Conservation (phyloP, 208 protist genomes). For the Trypanosoma conorhini region DNA sequence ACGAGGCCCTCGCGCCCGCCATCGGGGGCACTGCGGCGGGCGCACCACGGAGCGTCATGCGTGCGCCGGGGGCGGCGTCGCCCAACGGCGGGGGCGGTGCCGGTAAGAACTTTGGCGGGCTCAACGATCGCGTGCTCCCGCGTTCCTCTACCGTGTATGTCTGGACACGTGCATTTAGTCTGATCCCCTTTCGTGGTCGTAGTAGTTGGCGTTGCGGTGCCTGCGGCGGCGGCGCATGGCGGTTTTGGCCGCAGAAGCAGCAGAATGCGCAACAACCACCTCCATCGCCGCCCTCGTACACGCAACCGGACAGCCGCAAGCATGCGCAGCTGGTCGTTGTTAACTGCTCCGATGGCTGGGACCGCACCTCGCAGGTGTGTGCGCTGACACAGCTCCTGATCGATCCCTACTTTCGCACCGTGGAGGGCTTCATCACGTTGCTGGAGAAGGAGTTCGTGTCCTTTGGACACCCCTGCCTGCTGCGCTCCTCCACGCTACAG, state of each 20-base stretch:
- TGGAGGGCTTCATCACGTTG: conserved; percentile 92
- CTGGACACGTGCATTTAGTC: conserved; percentile 26
- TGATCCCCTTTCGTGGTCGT: conserved; percentile 2
- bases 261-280: not conserved
- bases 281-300: conserved; percentile 18
- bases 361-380: conserved; percentile 92
- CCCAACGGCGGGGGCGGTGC: not conserved
- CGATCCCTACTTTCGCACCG: conserved; percentile 96
- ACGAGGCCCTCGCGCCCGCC: conserved; percentile 44
- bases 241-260: not conserved
- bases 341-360: conserved; percentile 96
- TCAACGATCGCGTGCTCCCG: not conserved
- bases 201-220: not conserved
- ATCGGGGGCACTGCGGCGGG: conserved; percentile 17
- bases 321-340: conserved; percentile 47
- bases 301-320: conserved; percentile 17
- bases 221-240: not conserved
- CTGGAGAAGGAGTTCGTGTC: conserved; percentile 96
- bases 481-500: too few relatives aligned
- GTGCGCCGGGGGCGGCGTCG: not conserved
- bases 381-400: conserved; percentile 87
- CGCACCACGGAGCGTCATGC: not conserved
- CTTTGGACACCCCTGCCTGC: conserved; percentile 96
- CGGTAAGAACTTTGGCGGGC: not conserved
- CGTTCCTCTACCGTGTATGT: conserved; percentile 26